Percentiles rank a stretch among this genome's conserved stretches.
These are phyloP conservation scores for Dysphania ambrosioides DNA, from an alignment of 148 eudicot species.

Conservation along the genomic window DNA sequence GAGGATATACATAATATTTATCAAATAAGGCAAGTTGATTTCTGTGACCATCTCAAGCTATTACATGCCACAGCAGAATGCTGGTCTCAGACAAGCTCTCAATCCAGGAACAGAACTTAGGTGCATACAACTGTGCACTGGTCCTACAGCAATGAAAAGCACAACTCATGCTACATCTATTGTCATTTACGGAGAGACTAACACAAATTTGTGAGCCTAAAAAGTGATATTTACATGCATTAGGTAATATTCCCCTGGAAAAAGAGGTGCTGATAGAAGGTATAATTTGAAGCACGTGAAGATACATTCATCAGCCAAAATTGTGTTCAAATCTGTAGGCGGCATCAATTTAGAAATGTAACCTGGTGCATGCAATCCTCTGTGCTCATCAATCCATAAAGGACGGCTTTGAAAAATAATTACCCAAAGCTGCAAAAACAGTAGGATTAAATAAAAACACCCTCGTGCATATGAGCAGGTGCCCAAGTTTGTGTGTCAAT, in stretches of 20 bases:
- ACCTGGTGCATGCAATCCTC: conserved; percentile 20
- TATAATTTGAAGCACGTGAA: not conserved
- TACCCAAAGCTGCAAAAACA: conserved; percentile 12
- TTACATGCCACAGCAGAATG: not conserved
- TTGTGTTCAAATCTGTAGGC: conserved; percentile 19
- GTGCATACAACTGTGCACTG: no score
- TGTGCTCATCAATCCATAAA: conserved; percentile 8
- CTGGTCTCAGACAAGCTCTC: not conserved
- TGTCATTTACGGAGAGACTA: conserved; percentile 19
- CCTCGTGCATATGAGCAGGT: not conserved
- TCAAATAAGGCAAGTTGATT: not conserved
- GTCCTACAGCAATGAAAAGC: not conserved
- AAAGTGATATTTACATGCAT: conserved; percentile 21
- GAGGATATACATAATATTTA: no score
- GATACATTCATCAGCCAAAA: conserved; percentile 25
- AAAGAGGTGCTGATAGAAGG: conserved; percentile 3
- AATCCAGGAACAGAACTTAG: not conserved
- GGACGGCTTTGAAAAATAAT: not conserved
- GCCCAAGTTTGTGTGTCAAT: not conserved
- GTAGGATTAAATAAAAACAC: not conserved
- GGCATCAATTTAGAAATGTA: not conserved
- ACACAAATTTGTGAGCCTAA: not conserved
- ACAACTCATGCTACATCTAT: conserved; percentile 3
- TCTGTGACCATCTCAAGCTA: not conserved
- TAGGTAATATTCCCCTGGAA: not conserved